Evolutionary conservation across 805 yeast species (phyloP), one percentile per base, ranked within the genome.

Genomic region (Candida nitratophila): DNA sequence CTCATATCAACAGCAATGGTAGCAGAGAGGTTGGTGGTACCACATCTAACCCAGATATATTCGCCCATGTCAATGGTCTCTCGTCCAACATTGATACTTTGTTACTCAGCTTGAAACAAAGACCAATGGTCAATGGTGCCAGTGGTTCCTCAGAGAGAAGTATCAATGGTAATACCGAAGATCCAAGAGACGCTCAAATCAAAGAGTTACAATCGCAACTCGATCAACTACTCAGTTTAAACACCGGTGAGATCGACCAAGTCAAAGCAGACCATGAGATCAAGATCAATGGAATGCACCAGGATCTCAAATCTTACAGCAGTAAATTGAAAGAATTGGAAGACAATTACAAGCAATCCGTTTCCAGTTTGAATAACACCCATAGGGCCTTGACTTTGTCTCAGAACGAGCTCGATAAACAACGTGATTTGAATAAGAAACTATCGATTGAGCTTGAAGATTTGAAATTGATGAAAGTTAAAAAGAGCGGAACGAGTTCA

Each of bases 361-460:
- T 86, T 44, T 79, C 77, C 49, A 79, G 87, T 21, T 82, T 86
- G 29, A 78, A 77, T 52, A 86, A 81, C 58, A 81, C 91, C 14
- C 81, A 83, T 44, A 77, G 74, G 49, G 96, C 96, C 0, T 71
- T 89, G 44, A 77, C 77, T 39, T 56, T 81, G 50, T 82, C 91
- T 9, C 88, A 88, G 54, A 77, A 73, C 39, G 96, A 89, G 60
- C 65, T 83, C 47, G 70, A 71, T 29, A 77, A 72, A 57, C 81
- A 77, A 57, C 82, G 76, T 53, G 78, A 73, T 14, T 53, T 69
- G 17, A 74, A 79, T 46, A 76, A 71, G 40, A 73, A 73, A 49
- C 68, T 88, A 43, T 67, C 70, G 47, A 74, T 72, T 43, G 91
- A 89, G 60, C 63, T 85, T 44, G 86, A 85, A 47, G 90, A 85